Base-by-base conservation (phyloP, 1,284 basidiomycete genomes). In the Marasmius oreades region DNA sequence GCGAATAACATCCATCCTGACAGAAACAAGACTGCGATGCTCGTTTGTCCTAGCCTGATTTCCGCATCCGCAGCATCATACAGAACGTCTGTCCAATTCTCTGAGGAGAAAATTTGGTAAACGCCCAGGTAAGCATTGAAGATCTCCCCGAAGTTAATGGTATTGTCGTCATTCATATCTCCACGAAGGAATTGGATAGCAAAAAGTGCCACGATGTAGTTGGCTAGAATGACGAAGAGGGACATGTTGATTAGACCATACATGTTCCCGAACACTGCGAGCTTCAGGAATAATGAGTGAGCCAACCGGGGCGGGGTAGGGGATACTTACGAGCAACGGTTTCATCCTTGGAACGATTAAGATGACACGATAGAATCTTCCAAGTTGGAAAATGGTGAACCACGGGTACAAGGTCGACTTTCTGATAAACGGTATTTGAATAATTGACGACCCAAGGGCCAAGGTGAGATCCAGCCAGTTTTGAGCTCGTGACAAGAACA, bases 181-280 rank as follows among this genome's bases (percentile, higher is more conserved):
- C 95, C 95, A 20, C 94, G 86, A 31, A 92, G 69, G 28, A 90
- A 70, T 65, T 91, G 90, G 16, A 90, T 80, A 16, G 84, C 85
- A 55, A 95, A 81, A 24, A 99, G 77, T 0, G 95, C 91, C 0
- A 88, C 88, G 37, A 98, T 79, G 62, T 90, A 90, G 69, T 95
- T 97, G 73, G 95, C 88, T 58, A 97, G 74, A 58, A 98, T 74
- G 24, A 99, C 79, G 77, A 99, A 98, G 37, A 96, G 71, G 14
- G 92, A 85, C 93, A 98, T 98, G 79, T 98, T 98, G 31, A 84
- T 78, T 34, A 99, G 77, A 73, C 93, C 95, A 59, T 88, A 88
- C 76, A 98, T 86, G 69, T 94, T 95, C 24, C 95, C 95, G 63
- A 98, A 94, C 1, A 98, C 90, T 1, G 90, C 88, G 6, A 89